Evolutionary conservation across 1,284 basidiomycete species (phyloP).

Genomic region (Ceratobasidium sp.): DNA sequence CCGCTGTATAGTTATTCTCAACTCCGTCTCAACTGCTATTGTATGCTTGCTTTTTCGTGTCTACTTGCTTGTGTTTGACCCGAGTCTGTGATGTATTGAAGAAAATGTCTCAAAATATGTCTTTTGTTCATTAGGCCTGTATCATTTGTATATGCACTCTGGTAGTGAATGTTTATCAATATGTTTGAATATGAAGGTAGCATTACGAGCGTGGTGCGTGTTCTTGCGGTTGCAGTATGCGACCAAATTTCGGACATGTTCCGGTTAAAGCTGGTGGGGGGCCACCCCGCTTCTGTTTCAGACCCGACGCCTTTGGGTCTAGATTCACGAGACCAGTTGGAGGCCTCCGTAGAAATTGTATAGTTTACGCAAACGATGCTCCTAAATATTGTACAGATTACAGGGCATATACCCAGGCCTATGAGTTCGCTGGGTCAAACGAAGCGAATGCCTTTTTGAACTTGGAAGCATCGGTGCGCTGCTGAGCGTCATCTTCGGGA

Average conservation of each 20-base stretch:
- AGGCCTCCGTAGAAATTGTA: no score
- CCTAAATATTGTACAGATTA: conserved; percentile 1
- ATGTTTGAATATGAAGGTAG: no score
- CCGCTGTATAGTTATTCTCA: not conserved
- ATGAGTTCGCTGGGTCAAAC: conserved; percentile 66
- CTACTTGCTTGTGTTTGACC: not conserved
- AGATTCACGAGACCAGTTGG: no score
- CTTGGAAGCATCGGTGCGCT: conserved; percentile 80
- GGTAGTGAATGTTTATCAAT: not conserved
- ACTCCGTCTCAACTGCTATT: not conserved
- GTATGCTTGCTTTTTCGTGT: not conserved
- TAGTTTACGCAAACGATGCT: not conserved
- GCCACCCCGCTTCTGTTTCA: no score
- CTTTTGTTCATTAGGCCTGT: conserved; percentile 4
- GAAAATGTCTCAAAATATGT: conserved; percentile 6
- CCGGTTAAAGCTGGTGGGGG: no score
- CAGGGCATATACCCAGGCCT: not conserved
- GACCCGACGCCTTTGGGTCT: no score
- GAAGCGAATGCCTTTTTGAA: conserved; percentile 86
- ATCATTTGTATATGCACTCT: conserved; percentile 30
- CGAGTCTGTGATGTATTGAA: conserved; percentile 8
- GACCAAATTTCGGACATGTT: no score
- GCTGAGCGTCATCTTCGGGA: conserved; percentile 81
- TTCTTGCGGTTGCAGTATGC: no score
- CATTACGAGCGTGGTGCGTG: no score